Conservation (phyloP, 2,329 filamentous ascomycete genomes). For the Calonectria pteridis region DNA sequence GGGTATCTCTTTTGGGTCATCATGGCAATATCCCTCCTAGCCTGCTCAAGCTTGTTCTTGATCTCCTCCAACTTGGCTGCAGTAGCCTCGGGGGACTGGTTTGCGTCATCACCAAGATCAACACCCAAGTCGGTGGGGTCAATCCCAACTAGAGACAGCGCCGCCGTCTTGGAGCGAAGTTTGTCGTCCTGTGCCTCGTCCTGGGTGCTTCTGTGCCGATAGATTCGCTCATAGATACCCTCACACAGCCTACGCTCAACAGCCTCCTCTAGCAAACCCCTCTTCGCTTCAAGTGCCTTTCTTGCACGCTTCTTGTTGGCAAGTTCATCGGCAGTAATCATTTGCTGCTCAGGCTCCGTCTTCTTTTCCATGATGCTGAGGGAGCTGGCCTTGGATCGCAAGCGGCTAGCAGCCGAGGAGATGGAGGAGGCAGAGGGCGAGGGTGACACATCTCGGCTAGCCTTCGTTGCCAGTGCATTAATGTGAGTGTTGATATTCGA, state of each 20-base stretch:
- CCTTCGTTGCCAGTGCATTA: slow-evolving; percentile 79
- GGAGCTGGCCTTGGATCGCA: slow-evolving; percentile 68
- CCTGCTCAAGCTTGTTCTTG: slow-evolving; percentile 77
- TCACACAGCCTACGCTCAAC: slow-evolving; percentile 90
- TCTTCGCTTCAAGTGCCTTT: slow-evolving; percentile 82
- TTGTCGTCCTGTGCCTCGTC: slow-evolving; percentile 97
- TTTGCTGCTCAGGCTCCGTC: slow-evolving; percentile 75
- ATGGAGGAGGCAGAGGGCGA: slow-evolving; percentile 67
- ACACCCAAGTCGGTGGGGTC: slow-evolving; percentile 87
- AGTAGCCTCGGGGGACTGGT: slow-evolving; percentile 68
- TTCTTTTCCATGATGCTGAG: slow-evolving; percentile 66
- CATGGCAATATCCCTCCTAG: slow-evolving; percentile 75
- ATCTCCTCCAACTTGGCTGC: slow-evolving; percentile 76
- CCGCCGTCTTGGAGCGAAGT: slow-evolving; percentile 91
- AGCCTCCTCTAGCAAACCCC: slow-evolving; percentile 84
- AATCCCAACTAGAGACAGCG: slow-evolving; percentile 91
- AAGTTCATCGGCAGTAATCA: slow-evolving; percentile 91
- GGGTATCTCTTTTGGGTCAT: slow-evolving; percentile 93
- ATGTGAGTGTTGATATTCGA: slow-evolving; percentile 90
- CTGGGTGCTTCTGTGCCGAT: slow-evolving; percentile 89
- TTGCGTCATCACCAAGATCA: slow-evolving; percentile 72
- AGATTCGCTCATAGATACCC: slow-evolving; percentile 87
- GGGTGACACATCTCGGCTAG: slow-evolving; percentile 76
- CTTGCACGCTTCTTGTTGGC: slow-evolving; percentile 83
- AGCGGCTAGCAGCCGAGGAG: slow-evolving; percentile 66